These are phyloP conservation scores for Chlorella sp. DNA, from an alignment of 139 green algal genomes.

Conservation along the genomic window DNA sequence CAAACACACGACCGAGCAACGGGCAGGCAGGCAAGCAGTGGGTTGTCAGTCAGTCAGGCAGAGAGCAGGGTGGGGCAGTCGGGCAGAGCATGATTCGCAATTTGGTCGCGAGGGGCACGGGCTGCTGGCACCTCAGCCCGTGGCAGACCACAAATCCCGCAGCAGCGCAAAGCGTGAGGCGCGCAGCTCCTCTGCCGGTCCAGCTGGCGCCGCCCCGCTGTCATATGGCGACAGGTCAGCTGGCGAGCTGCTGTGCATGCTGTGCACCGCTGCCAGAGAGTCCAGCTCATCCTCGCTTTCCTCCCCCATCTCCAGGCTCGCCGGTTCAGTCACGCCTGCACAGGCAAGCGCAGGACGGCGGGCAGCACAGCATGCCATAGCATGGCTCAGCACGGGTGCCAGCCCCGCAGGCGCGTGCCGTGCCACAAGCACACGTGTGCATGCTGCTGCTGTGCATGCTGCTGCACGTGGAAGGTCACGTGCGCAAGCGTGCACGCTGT, in stretches of 20 bases:
- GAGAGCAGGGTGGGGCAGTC: no score
- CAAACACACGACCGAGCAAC: no score
- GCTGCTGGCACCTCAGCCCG: neutral
- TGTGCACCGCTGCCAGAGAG: conserved; percentile 21
- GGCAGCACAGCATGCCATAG: neutral
- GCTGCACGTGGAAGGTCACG: no score
- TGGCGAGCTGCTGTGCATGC: no score
- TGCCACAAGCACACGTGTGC: no score
- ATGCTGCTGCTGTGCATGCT: no score
- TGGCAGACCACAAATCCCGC: conserved; percentile 52
- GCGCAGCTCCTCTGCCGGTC: conserved; percentile 29
- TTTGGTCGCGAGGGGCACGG: no score
- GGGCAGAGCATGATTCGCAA: no score
- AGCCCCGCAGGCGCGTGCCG: no score
- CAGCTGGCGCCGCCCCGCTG: neutral
- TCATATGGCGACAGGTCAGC: neutral
- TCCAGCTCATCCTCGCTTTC: conserved; percentile 66
- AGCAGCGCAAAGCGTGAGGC: conserved; percentile 54
- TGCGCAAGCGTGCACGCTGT: neutral
- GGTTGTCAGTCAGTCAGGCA: no score
- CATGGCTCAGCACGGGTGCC: no score
- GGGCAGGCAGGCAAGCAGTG: no score
- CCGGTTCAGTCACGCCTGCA: conserved; percentile 52
- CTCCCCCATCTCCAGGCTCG: conserved; percentile 59
- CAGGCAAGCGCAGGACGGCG: neutral